Conservation (phyloP, 768 basidiomycete genomes). For the Xerocomellus intermedius region DNA sequence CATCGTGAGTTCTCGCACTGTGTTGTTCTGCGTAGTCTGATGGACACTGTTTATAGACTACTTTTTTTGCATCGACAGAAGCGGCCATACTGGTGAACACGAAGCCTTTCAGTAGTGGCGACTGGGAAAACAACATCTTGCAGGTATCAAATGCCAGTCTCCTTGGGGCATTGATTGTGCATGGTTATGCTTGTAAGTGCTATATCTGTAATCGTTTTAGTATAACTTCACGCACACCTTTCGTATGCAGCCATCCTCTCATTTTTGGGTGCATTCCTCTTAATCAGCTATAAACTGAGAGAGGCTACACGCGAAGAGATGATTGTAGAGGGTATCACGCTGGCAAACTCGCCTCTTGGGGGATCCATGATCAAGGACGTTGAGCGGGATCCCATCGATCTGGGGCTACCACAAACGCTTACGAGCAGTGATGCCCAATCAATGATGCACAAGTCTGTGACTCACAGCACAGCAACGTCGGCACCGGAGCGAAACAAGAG, state of each 20-base stretch:
- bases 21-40: background rate
- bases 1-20: slow-evolving; percentile 41
- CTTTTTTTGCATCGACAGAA: slow-evolving; percentile 61
- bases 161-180: slow-evolving; percentile 52
- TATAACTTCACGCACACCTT: background rate
- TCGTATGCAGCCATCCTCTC: slow-evolving; percentile 38
- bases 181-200: slow-evolving; percentile 47
- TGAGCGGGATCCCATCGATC: slow-evolving; percentile 8
- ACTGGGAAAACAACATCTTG: slow-evolving; percentile 14
- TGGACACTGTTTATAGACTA: slow-evolving; percentile 40
- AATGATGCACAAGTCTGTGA: background rate
- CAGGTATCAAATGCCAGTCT: slow-evolving; percentile 46
- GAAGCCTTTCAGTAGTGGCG: slow-evolving; percentile 26
- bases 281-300: slow-evolving; percentile 53
- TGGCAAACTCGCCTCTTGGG: slow-evolving; percentile 23
- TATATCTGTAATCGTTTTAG: background rate
- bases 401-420: background rate
- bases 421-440: background rate
- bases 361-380: slow-evolving; percentile 11
- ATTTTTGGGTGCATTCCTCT: slow-evolving; percentile 55
- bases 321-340: slow-evolving; percentile 33
- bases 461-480: background rate
- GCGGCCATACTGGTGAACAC: slow-evolving; percentile 50
- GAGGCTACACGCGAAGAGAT: slow-evolving; percentile 50
- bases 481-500: background rate